Percentiles rank a stretch among this genome's conserved stretches.
phyloP scores from a whole-genome alignment of 148 eudicot species.

The Silene latifolia region DNA sequence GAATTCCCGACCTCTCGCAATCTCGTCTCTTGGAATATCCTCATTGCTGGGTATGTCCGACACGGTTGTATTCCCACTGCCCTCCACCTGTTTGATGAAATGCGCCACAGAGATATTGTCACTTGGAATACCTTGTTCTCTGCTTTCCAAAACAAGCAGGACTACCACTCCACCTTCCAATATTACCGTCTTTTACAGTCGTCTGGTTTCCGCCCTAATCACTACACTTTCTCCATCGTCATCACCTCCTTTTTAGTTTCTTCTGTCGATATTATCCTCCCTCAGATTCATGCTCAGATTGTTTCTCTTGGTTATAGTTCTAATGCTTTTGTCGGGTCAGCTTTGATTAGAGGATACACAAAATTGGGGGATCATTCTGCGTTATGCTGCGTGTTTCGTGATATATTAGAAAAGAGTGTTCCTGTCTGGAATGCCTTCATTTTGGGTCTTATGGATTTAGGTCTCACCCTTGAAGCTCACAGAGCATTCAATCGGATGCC shows the following conservation, averaged over 20 bases:
- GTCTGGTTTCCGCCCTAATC: slow-evolving; percentile 41
- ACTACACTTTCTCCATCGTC: slow-evolving; percentile 50
- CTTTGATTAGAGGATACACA: slow-evolving; percentile 57
- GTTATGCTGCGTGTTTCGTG: slow-evolving; percentile 48
- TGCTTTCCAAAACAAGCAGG: slow-evolving; percentile 34
- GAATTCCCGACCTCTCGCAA: slow-evolving; percentile 34
- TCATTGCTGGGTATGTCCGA: slow-evolving; percentile 43
- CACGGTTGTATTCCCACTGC: slow-evolving; percentile 36
- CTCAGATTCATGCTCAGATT: slow-evolving; percentile 61
- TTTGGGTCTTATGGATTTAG: slow-evolving; percentile 68
- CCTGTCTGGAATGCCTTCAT: slow-evolving; percentile 61
- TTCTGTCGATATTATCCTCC: slow-evolving; percentile 38
- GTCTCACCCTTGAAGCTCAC: slow-evolving; percentile 47
- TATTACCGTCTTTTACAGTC: slow-evolving; percentile 36
- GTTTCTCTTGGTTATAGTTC: slow-evolving; percentile 33
- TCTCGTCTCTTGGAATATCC: slow-evolving; percentile 56
- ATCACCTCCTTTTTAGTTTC: slow-evolving; percentile 39
- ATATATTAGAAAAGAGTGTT: slow-evolving; percentile 38
- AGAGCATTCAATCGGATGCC: slow-evolving; percentile 52
- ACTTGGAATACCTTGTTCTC: slow-evolving; percentile 72
- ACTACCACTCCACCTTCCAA: slow-evolving; percentile 23
- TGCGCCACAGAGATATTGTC: slow-evolving; percentile 64
- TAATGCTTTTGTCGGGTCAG: slow-evolving; percentile 52
- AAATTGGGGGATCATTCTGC: slow-evolving; percentile 31
- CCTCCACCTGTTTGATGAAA: slow-evolving; percentile 57